Conservation (phyloP, 1,139 yeast genomes). For the Suhomyces ambrosiae region DNA sequence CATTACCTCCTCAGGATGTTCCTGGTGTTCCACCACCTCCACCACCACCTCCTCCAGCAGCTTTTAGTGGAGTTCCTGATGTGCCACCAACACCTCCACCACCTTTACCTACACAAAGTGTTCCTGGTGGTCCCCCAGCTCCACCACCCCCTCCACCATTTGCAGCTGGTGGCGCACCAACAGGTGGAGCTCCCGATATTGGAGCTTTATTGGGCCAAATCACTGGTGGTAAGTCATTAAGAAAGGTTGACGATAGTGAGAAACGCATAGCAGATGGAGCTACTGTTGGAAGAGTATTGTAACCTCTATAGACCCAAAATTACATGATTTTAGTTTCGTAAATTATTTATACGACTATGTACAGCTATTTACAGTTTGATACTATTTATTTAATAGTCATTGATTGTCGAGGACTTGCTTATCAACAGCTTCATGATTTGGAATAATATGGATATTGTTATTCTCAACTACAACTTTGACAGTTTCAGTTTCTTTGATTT, state of each 20-base stretch:
- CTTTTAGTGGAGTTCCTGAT: no score
- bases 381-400: not conserved
- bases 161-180: conserved; percentile 19
- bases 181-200: conserved; percentile 39
- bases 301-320: conserved; percentile 9
- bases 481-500: conserved; percentile 67
- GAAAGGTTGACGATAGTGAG: conserved; percentile 49
- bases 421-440: conserved; percentile 43
- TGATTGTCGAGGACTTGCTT: not conserved
- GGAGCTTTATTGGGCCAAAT: conserved; percentile 58
- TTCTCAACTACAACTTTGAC: conserved; percentile 44
- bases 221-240: conserved; percentile 52
- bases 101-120: conserved; percentile 17
- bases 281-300: conserved; percentile 54
- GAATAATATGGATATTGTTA: conserved; percentile 37
- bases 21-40: conserved; percentile 10
- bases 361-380: conserved; percentile 1
- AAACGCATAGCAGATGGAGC: conserved; percentile 48
- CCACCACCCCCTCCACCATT: conserved; percentile 35
- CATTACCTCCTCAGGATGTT: conserved; percentile 1
- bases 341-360: no score
- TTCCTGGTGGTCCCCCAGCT: conserved; percentile 18
- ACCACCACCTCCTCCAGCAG: conserved; percentile 18
- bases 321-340: not conserved
- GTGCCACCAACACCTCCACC: conserved; percentile 31